Evolutionary conservation across 129 eudicot species (phyloP), one percentile per base, ranked within the genome.

Genomic region (Lonicera japonica): DNA sequence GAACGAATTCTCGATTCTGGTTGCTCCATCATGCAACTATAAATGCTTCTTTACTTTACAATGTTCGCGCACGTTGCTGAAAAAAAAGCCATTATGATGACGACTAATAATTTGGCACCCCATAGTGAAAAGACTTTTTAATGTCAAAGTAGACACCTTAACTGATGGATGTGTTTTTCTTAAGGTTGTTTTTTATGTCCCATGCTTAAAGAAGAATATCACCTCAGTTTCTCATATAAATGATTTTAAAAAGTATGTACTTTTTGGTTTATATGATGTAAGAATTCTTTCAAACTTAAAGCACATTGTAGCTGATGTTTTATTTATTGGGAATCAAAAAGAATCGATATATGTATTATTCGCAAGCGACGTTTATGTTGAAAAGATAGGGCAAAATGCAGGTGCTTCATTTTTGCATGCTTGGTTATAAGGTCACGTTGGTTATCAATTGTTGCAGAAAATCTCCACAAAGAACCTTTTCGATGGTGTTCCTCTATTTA

Each of bases 361-460:
- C 1, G 60, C 53, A 17, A 61, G 73, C 7, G 68, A 61, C 15
- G 68, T 63, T 8, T 70, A 70, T 11, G 64, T 54, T 5, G 52
- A 36, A 36, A 73, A 66, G 14, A 62, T 70, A 10, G 34, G 74
- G 11, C 47, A 62, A 16, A 15, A 18, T 16, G 64, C 39, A 10
- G 68, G 56, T 53, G 68, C 43, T 3, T 3, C 58, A 1, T 5
- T 70, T 55, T 53, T 68, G 75, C 74, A 70, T 22, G 60, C 54
- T 39, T 25, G 57, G 0, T 52, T 60, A n/a, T n/a, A n/a, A 3
- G 74, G 47, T 15, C 54, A 70, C 14, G 24, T 60, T 25, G 74
- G 74, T 14, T 70, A 70, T 39, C 61, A 52, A 21, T 6, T 59
- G 17, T 13, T 52, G 7, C 18, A 69, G 38, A 14, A 60, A 21